Conservation (phyloP, 1,284 basidiomycete species). For the Ganoderma resinaceum region DNA sequence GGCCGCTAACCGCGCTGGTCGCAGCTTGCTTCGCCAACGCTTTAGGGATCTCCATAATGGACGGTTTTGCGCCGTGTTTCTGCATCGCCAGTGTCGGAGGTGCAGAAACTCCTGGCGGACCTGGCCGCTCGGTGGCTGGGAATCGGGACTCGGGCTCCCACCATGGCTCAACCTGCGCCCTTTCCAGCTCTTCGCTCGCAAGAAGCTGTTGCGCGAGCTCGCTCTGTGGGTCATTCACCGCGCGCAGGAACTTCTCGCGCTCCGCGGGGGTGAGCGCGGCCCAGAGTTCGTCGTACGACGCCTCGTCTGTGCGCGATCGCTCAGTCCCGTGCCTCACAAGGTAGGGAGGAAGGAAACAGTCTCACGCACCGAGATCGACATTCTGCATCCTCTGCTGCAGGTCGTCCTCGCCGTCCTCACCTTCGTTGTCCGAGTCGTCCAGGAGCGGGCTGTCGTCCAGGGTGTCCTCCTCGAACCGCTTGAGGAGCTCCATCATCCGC, state of each 20-base stretch:
- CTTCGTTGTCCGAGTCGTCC: conserved; percentile 45
- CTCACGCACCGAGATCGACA: conserved; percentile 67
- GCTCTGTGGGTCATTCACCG: conserved; percentile 64
- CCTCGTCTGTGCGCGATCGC: conserved; percentile 49
- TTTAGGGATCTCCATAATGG: conserved; percentile 55
- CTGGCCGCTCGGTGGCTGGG: no score
- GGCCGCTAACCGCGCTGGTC: conserved; percentile 37
- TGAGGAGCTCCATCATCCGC: conserved; percentile 73
- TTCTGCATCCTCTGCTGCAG: conserved; percentile 59
- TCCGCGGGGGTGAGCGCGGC: conserved; percentile 62
- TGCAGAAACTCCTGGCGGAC: not conserved
- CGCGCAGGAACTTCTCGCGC: conserved; percentile 62
- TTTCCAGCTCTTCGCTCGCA: conserved; percentile 57
- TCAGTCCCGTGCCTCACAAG: not conserved
- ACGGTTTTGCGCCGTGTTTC: conserved; percentile 50
- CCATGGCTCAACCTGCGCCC: conserved; percentile 38
- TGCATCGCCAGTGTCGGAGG: conserved; percentile 10
- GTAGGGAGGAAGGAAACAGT: not conserved
- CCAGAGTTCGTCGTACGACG: conserved; percentile 70
- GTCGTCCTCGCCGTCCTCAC: conserved; percentile 49
- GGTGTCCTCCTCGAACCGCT: conserved; percentile 71
- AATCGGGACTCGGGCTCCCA: conserved; percentile 27
- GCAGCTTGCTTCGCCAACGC: conserved; percentile 50
- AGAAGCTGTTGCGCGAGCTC: conserved; percentile 64
- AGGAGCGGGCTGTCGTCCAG: conserved; percentile 44